Conservation (phyloP, 2,329 filamentous ascomycete species). For the Amauroascus niger region DNA sequence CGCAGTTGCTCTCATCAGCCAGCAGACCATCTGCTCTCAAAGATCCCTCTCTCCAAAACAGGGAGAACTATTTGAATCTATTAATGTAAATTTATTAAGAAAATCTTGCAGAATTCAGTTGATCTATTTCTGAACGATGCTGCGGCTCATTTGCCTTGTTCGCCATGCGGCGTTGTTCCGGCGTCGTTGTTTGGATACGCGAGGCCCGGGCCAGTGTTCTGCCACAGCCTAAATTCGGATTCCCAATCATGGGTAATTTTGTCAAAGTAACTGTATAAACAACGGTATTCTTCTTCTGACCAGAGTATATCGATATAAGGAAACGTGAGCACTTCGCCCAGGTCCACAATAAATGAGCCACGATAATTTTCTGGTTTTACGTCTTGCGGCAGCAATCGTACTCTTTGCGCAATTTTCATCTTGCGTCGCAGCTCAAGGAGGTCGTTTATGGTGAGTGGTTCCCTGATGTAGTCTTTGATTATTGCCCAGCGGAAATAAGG, state of each 20-base stretch:
- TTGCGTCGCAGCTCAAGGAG: conserved; percentile 14
- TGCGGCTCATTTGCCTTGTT: too few species aligned
- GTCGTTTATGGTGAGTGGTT: conserved; percentile 6
- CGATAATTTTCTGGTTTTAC: conserved; percentile 12
- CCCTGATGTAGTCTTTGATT: conserved; percentile 13
- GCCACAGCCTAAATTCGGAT: neutral
- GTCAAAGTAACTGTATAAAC: conserved; percentile 3
- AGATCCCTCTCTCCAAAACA: too few species aligned
- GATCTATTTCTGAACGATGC: too few species aligned
- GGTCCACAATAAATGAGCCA: conserved; percentile 13
- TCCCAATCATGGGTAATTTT: conserved; percentile 5
- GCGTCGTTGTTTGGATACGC: too few species aligned
- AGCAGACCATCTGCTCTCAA: too few species aligned
- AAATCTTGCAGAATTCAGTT: too few species aligned
- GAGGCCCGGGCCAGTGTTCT: neutral
- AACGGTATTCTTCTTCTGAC: neutral
- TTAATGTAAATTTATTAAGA: too few species aligned
- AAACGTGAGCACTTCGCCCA: conserved; percentile 9
- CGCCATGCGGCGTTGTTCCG: too few species aligned
- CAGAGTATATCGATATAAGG: conserved; percentile 11
- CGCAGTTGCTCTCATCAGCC: too few species aligned
- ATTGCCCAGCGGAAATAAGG: conserved; percentile 11
- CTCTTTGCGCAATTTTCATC: conserved; percentile 13
- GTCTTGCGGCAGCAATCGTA: conserved; percentile 12
- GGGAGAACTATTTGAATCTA: too few species aligned